Base-by-base conservation (phyloP, 306 rosid species). In the Hippophae gyantsensis region DNA sequence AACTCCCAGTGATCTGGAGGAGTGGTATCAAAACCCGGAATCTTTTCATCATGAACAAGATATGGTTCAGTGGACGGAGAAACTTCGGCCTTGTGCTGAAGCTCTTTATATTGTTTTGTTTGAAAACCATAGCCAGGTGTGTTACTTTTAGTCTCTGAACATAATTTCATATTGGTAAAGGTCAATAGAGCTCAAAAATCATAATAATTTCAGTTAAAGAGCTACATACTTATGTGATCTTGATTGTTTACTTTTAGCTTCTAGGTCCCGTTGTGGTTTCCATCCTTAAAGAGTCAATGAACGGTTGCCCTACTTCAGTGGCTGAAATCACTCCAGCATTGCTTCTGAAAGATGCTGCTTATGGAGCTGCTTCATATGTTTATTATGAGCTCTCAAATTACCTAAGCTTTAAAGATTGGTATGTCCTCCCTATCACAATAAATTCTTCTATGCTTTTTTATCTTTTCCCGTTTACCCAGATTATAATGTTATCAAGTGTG, bases 31-130 rank as follows among this genome's bases (percentile, higher is more conserved):
- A 63, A 85, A 81, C 67, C 92, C 98, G 0, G 98, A 90, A 66
- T 71, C 86, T 70, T 90, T 90, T 73, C 98, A 90, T 74, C 98
- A 90, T 10, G 98, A 90, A 83, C 96, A 90, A 74, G 98, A 90
- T 78, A 90, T 90, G 98, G 79, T 90, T 73, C 94, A 87, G 82
- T 90, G 98, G 96, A 87, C 95, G 27, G 98, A 90, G 78, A 90
- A 85, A 74, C 76, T 90, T 72, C 84, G 98, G 76, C 98, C 98
- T 50, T 90, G 96, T 63, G 96, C 98, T 58, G 98, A 90, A 72
- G 98, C 98, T 66, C 66, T 90, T 53, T 90, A 85, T 77, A 90
- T 90, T 42, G 87, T 90, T 62, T 68, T 90, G 75, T 90, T 90
- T 83, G 96, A 87, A 85, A 90, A 84, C 69, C 74, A 90, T 70